These are phyloP conservation scores for Inonotus hispidus DNA, from an alignment of 1,284 basidiomycete genomes.

Conservation along the genomic window DNA sequence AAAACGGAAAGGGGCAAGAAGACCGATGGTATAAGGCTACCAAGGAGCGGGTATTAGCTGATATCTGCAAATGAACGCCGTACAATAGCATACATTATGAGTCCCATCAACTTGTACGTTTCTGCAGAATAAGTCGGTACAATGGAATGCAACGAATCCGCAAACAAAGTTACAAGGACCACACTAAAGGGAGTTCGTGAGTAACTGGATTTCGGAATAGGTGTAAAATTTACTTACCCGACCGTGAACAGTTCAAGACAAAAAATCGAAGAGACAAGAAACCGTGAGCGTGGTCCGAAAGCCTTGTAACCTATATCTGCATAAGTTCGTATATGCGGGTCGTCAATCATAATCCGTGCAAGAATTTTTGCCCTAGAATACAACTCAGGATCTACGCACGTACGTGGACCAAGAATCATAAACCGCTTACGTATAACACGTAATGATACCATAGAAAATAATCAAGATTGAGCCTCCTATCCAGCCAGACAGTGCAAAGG, in stretches of 20 bases:
- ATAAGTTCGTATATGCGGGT: constrained; percentile 73
- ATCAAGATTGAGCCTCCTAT: constrained; percentile 70
- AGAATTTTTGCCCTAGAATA: constrained; percentile 73
- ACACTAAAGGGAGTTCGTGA: constrained; percentile 43
- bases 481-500: constrained; percentile 88
- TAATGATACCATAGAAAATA: constrained; percentile 71
- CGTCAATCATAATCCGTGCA: constrained; percentile 66
- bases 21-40: constrained; percentile 74
- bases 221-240: constrained; percentile 40
- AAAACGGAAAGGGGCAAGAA: constrained; percentile 81
- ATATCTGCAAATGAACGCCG: background rate
- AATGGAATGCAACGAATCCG: constrained; percentile 76
- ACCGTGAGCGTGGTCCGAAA: constrained; percentile 69
- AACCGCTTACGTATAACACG: constrained; percentile 78
- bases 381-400: background rate
- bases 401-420: background rate
- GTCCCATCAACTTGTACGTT: constrained; percentile 72
- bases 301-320: constrained; percentile 86
- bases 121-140: constrained; percentile 61
- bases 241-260: constrained; percentile 83
- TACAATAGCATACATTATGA: constrained; percentile 52
- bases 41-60: background rate
- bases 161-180: constrained; percentile 80
- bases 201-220: background rate
- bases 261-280: constrained; percentile 71